Evolutionary conservation across 352 stramenopile species (phyloP), one percentile per base, ranked within the genome.

Genomic region (Phytophthora rubi): DNA sequence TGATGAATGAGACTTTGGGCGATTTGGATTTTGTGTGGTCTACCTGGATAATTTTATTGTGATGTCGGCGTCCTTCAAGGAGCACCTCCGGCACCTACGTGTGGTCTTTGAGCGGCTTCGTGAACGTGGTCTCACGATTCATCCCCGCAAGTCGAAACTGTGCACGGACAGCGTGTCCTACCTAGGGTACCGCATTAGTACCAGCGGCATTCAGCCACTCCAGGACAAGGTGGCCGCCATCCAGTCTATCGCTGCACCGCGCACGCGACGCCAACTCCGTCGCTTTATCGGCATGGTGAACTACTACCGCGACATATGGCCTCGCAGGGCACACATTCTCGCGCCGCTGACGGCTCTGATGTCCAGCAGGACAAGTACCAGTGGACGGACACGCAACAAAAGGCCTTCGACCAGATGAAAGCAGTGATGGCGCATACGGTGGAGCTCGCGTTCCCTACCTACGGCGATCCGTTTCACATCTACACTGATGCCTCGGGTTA

Each of bases 281-380:
- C 44, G 44, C 8, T 63, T 55, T 33, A 63, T 63, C 18, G 45
- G 44, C 6, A 39, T 64, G 45, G 58, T 42, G 1, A 64, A 64
- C 18, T 56, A 49, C 18, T 64, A 55, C n/a, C 28, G 44, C 2
- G 58, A 37, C 37, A 64, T 56, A 32, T 57, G 58, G 44, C 30
- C 58, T 8, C 57, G 45, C 1, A 12, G 58, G 12, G 45, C 45
- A 16, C 30, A 47, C n/a, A 64, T 56, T 21, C 10, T 64, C 1
- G 47, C 58, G 18, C 58, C 45, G 9, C 6, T 56, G 30, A 64
- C 45, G 9, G 45, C 32, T 15, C 12, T 64, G 32, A 49, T 56
- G 45, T 42, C 45, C 44, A n/a, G 2, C 48, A 47, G 32, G 45
- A 16, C 13, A 26, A 21, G 18, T 64, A 56, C n/a, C 30, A 26